These are phyloP conservation scores for Adansonia grandidieri DNA, from an alignment of 441 rosid genomes.

Conservation along the genomic window DNA sequence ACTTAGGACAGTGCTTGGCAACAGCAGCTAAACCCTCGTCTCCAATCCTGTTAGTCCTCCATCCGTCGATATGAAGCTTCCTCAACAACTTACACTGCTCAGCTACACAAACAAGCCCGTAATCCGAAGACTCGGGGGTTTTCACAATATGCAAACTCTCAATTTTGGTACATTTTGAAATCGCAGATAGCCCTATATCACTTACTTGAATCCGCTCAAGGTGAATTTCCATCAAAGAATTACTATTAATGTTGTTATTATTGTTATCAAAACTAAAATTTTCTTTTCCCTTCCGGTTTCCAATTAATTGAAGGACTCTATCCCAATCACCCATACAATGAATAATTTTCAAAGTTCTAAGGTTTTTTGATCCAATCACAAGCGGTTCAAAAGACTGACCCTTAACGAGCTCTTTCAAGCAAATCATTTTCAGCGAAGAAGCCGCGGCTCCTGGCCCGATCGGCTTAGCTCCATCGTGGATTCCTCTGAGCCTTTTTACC, in stretches of 20 bases:
- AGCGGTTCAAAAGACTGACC: slow-evolving; percentile 65
- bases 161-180: slow-evolving; percentile 49
- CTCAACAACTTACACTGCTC: slow-evolving; percentile 53
- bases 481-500: slow-evolving; percentile 54
- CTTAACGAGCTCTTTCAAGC: slow-evolving; percentile 64
- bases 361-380: slow-evolving; percentile 41
- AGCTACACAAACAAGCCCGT: slow-evolving; percentile 47
- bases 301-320: slow-evolving; percentile 45
- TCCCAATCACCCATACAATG: slow-evolving; percentile 75
- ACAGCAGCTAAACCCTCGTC: slow-evolving; percentile 59
- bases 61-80: slow-evolving; percentile 68
- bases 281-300: slow-evolving; percentile 31
- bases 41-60: slow-evolving; percentile 62
- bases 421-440: slow-evolving; percentile 49
- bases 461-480: slow-evolving; percentile 42
- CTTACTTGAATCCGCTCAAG: slow-evolving; percentile 65
- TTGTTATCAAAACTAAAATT: neutral
- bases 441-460: slow-evolving; percentile 40
- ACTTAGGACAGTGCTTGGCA: slow-evolving; percentile 49
- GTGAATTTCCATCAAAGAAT: slow-evolving; percentile 50
- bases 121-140: slow-evolving; percentile 54
- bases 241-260: neutral
- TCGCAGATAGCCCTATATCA: slow-evolving; percentile 52
- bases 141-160: slow-evolving; percentile 59
- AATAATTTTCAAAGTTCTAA: slow-evolving; percentile 55